phyloP scores from a whole-genome alignment of 306 rosid species.

The Citrullus mucosospermus region DNA sequence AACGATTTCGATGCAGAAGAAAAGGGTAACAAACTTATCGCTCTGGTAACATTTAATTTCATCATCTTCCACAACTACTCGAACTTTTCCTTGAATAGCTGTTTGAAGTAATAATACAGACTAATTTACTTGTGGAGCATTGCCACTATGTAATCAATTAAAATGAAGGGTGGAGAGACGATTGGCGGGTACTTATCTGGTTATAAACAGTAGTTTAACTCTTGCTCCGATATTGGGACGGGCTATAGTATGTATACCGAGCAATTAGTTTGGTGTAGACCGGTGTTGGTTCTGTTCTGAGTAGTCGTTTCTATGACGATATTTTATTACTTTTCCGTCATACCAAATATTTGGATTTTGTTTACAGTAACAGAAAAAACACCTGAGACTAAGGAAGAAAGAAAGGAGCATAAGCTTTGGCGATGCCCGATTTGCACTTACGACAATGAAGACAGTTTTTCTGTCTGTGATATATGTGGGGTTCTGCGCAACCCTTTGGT shows the following conservation, averaged over 20 bases:
- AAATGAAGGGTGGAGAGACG: background rate
- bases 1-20: constrained; percentile 31
- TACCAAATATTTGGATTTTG: constrained; percentile 8
- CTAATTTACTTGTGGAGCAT: background rate
- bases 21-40: constrained; percentile 9
- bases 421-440: constrained; percentile 73
- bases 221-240: background rate
- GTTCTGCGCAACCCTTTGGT: constrained; percentile 48
- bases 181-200: background rate
- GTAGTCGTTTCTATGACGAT: background rate
- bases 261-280: background rate
- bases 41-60: background rate
- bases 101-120: background rate
- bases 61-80: background rate
- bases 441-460: constrained; percentile 67
- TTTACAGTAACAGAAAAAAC: constrained; percentile 28
- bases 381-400: constrained; percentile 32
- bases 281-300: background rate
- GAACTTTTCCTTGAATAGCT: background rate
- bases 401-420: constrained; percentile 39
- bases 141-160: background rate
- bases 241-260: background rate
- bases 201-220: background rate
- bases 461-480: constrained; percentile 80
- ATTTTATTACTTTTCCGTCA: background rate